Conservation (phyloP, 192 early-diverging fungal species). For the Rhizophagus sp. region DNA sequence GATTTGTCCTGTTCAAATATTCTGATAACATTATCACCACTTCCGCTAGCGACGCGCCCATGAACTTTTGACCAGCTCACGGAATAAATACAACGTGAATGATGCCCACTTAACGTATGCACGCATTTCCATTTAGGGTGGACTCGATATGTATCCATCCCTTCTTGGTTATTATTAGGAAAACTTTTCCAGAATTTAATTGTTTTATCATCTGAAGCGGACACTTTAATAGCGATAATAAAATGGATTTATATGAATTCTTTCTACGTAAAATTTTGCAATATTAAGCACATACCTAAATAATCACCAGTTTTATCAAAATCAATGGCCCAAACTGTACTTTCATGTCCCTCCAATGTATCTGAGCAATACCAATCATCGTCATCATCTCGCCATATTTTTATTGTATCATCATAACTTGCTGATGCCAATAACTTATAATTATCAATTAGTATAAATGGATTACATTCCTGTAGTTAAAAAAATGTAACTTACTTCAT, state of each 20-base stretch:
- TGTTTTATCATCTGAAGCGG: slow-evolving; percentile 87
- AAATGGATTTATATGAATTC: slow-evolving; percentile 5
- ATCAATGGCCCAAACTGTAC: slow-evolving; percentile 93
- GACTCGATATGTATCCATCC: slow-evolving; percentile 48
- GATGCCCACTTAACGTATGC: slow-evolving; percentile 64
- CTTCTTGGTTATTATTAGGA: slow-evolving; percentile 47
- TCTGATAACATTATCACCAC: slow-evolving; percentile 80
- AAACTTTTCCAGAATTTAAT: slow-evolving; percentile 77
- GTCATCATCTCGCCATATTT: slow-evolving; percentile 91
- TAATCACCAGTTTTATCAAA: slow-evolving; percentile 71
- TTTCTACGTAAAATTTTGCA: background rate
- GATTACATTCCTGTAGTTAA: background rate
- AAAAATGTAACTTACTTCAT: slow-evolving; percentile 55
- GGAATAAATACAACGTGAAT: slow-evolving; percentile 87
- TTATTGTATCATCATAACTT: slow-evolving; percentile 93
- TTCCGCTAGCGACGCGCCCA: slow-evolving; percentile 74
- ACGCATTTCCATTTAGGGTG: slow-evolving; percentile 73
- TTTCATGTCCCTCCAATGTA: slow-evolving; percentile 80
- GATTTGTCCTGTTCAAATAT: slow-evolving; percentile 53
- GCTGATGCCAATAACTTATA: slow-evolving; percentile 73
- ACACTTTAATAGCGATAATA: slow-evolving; percentile 45
- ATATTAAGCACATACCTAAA: slow-evolving; percentile 39
- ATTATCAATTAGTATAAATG: background rate
- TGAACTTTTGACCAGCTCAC: slow-evolving; percentile 86
- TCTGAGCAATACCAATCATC: slow-evolving; percentile 96